A percentile compares a stretch with the other conserved stretches of the same genome.
These are phyloP conservation scores for Alternaria panax DNA, from an alignment of 2,329 filamentous ascomycete genomes.

Conservation along the genomic window DNA sequence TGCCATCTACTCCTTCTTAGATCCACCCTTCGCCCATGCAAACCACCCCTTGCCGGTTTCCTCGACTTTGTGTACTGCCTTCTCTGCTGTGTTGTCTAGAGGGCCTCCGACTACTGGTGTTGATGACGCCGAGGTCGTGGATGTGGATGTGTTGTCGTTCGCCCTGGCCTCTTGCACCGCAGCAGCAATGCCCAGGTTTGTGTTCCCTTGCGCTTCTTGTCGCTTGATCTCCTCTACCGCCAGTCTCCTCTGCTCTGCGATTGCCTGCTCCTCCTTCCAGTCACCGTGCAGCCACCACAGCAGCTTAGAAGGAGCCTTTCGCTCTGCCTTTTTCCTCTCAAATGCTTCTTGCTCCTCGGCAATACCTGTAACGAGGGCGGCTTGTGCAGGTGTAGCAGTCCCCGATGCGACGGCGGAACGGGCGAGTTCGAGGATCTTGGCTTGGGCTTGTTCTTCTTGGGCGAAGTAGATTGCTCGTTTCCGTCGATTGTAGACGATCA, in stretches of 20 bases:
- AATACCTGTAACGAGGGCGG: conserved; percentile 63
- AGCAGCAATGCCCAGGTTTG: conserved; percentile 35
- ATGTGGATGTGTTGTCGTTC: conserved; percentile 23
- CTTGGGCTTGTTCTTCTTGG: conserved; percentile 57
- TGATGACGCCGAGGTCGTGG: conserved; percentile 9
- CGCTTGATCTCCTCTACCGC: conserved; percentile 42
- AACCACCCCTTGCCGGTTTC: conserved; percentile 55
- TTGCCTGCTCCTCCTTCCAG: conserved; percentile 48
- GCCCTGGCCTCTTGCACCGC: conserved; percentile 46
- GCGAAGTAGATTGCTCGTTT: conserved; percentile 69
- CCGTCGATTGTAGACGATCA: conserved; percentile 72
- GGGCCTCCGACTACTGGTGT: conserved; percentile 53
- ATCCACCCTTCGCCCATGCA: conserved; percentile 54
- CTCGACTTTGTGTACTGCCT: conserved; percentile 47
- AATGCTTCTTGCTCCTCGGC: conserved; percentile 66
- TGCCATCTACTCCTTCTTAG: conserved; percentile 20
- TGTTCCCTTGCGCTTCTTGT: conserved; percentile 32
- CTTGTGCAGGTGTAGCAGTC: conserved; percentile 58
- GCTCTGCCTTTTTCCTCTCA: conserved; percentile 45
- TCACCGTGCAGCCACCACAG: conserved; percentile 49
- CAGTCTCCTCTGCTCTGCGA: conserved; percentile 44
- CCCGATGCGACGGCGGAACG: conserved; percentile 53
- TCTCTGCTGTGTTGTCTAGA: conserved; percentile 56
- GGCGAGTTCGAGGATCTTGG: conserved; percentile 54
- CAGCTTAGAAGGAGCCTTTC: conserved; percentile 40